A percentile compares a stretch with the other conserved stretches of the same genome.
phyloP scores from a whole-genome alignment of 2,329 filamentous ascomycete genomes.

The Aspergillus transmontanensis region DNA sequence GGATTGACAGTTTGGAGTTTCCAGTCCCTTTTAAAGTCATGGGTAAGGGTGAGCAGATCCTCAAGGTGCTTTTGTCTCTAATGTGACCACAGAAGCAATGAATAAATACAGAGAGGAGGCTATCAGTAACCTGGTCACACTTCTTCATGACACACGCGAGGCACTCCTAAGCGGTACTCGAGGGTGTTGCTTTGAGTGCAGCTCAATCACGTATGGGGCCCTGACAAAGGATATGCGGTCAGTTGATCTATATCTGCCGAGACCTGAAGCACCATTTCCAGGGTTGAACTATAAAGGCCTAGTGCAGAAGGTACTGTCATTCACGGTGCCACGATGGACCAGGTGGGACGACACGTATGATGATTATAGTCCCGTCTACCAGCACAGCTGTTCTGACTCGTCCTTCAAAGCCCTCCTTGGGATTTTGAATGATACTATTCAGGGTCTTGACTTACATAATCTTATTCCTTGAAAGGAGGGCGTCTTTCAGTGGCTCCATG shows the following conservation, averaged over 20 bases:
- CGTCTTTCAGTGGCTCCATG: too few relatives aligned
- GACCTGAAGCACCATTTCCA: constrained; percentile 18
- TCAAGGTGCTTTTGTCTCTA: neutral
- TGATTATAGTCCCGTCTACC: neutral
- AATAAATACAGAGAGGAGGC: constrained; percentile 14
- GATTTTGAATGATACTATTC: neutral
- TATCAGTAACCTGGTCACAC: constrained; percentile 12
- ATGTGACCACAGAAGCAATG: constrained; percentile 17
- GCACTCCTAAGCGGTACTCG: constrained; percentile 8
- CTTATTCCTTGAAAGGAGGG: too few relatives aligned
- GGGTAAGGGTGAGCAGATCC: constrained; percentile 11
- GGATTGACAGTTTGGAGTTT: constrained; percentile 20
- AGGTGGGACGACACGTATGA: too few relatives aligned
- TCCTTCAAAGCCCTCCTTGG: neutral
- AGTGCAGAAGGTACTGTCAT: constrained; percentile 10
- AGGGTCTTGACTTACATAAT: neutral
- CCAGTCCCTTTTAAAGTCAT: constrained; percentile 22
- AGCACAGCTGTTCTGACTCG: neutral
- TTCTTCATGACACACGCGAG: constrained; percentile 15
- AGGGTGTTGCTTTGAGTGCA: constrained; percentile 28
- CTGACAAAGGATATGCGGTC: constrained; percentile 20
- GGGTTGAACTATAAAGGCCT: constrained; percentile 11
- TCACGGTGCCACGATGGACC: constrained; percentile 17
- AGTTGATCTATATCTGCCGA: constrained; percentile 12
- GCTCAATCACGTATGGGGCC: constrained; percentile 28